phyloP scores from a whole-genome alignment of 129 eudicot genomes.

The Calendula officinalis region DNA sequence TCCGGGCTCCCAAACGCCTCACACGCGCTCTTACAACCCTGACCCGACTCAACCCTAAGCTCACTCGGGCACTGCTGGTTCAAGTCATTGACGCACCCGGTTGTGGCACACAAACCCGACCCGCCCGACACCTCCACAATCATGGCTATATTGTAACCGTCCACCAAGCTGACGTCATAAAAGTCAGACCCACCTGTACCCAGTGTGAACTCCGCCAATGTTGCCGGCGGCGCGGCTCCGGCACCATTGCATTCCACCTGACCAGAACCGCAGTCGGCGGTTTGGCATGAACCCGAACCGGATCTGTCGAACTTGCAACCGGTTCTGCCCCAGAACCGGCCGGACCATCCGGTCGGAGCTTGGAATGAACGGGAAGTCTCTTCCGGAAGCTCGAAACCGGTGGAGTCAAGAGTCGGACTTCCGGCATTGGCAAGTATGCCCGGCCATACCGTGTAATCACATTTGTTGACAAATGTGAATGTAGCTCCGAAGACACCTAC shows the following conservation, averaged over 20 bases:
- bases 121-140: constrained; percentile 81
- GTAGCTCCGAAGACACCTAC: constrained; percentile 66
- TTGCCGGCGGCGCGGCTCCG: constrained; percentile 91
- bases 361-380: constrained; percentile 58
- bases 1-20: constrained; percentile 81
- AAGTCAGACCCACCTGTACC: constrained; percentile 85
- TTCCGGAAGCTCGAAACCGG: constrained; percentile 78
- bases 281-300: constrained; percentile 59
- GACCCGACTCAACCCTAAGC: constrained; percentile 61
- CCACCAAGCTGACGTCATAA: constrained; percentile 88
- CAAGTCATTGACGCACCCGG: constrained; percentile 87
- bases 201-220: constrained; percentile 85
- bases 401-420: constrained; percentile 61
- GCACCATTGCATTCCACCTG: constrained; percentile 76
- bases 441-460: constrained; percentile 90
- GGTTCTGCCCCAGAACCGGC: constrained; percentile 94
- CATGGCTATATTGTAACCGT: constrained; percentile 84
- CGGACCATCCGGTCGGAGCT: constrained; percentile 98
- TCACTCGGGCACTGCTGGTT: constrained; percentile 83
- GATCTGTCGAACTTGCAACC: constrained; percentile 71
- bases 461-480: constrained; percentile 87
- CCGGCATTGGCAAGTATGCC: constrained; percentile 92
- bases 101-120: constrained; percentile 76
- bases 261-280: constrained; percentile 92
- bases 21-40: constrained; percentile 93